Conservation (phyloP, 2,329 filamentous ascomycete species). For the Calonectria hongkongensis region DNA sequence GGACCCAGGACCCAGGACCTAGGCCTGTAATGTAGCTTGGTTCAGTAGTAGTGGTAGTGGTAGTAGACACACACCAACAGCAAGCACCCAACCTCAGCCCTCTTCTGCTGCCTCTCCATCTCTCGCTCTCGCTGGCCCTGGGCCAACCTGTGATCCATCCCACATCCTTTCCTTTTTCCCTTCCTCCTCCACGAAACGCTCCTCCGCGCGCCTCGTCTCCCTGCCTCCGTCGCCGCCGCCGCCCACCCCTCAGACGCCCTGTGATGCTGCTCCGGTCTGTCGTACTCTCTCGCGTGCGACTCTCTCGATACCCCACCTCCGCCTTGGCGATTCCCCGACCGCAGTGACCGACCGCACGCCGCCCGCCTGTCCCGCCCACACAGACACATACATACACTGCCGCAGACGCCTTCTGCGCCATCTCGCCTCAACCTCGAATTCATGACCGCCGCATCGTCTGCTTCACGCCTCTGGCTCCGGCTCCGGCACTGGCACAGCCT, state of each 20-base stretch:
- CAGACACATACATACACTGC: slow-evolving; percentile 28
- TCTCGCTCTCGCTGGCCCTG: slow-evolving; percentile 19
- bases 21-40: slow-evolving; percentile 18
- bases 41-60: background rate
- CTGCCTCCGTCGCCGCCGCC: slow-evolving; percentile 2
- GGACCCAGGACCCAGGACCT: slow-evolving; percentile 6
- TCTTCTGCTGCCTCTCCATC: slow-evolving; percentile 16
- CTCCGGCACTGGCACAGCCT: slow-evolving; percentile 44
- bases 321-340: slow-evolving; percentile 49
- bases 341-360: slow-evolving; percentile 37
- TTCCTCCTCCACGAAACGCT: slow-evolving; percentile 32
- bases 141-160: slow-evolving; percentile 41
- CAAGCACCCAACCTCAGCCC: slow-evolving; percentile 35
- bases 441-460: slow-evolving; percentile 52
- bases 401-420: slow-evolving; percentile 37
- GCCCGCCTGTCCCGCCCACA: slow-evolving; percentile 37
- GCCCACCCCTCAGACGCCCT: slow-evolving; percentile 15
- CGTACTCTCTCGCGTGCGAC: slow-evolving; percentile 40
- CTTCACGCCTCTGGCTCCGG: slow-evolving; percentile 46
- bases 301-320: slow-evolving; percentile 47
- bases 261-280: slow-evolving; percentile 40
- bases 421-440: slow-evolving; percentile 44
- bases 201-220: slow-evolving; percentile 10
- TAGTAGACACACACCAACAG: slow-evolving; percentile 25
- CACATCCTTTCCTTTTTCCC: slow-evolving; percentile 34